Percentiles rank a stretch among this genome's conserved stretches.
Evolutionary conservation across 192 early-diverging fungal genomes (phyloP).

Genomic region (Linnemannia schmuckeri): DNA sequence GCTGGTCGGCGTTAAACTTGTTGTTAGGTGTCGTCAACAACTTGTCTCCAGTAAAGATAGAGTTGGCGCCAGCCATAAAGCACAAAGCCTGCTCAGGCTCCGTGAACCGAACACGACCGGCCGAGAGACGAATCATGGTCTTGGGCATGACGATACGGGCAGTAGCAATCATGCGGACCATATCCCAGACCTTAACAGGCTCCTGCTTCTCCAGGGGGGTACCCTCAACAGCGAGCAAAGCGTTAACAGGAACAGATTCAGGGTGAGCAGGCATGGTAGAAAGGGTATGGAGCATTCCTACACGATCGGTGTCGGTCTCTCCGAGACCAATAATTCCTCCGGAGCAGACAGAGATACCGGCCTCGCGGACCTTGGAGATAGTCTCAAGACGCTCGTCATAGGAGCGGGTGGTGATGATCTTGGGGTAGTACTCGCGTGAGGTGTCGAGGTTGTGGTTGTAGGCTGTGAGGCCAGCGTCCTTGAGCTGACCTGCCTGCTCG

Average conservation of each 20-base stretch:
- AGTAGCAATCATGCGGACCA: constrained; percentile 88
- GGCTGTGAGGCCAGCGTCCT: constrained; percentile 86
- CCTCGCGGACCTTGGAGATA: constrained; percentile 76
- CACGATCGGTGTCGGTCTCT: constrained; percentile 77
- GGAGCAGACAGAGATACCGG: constrained; percentile 86
- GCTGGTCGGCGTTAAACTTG: constrained; percentile 74
- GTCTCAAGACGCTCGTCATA: constrained; percentile 86
- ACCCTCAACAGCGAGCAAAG: constrained; percentile 84
- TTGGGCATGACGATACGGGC: constrained; percentile 86
- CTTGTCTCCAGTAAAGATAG: constrained; percentile 88
- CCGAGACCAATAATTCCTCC: constrained; percentile 91
- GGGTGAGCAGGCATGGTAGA: constrained; percentile 79
- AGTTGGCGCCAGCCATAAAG: constrained; percentile 89
- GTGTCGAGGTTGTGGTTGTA: constrained; percentile 92
- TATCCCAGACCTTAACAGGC: constrained; percentile 86
- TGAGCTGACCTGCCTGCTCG: constrained; percentile 79
- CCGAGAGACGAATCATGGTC: constrained; percentile 83
- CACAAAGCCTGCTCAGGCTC: constrained; percentile 79
- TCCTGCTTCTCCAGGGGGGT: constrained; percentile 82
- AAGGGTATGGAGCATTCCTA: constrained; percentile 82
- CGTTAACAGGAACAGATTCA: constrained; percentile 86
- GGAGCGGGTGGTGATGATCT: constrained; percentile 85
- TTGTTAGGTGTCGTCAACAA: constrained; percentile 87
- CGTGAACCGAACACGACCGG: constrained; percentile 80
- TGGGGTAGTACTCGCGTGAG: constrained; percentile 83